Conservation (phyloP, 148 eudicot genomes). For the Chenopodium album region DNA sequence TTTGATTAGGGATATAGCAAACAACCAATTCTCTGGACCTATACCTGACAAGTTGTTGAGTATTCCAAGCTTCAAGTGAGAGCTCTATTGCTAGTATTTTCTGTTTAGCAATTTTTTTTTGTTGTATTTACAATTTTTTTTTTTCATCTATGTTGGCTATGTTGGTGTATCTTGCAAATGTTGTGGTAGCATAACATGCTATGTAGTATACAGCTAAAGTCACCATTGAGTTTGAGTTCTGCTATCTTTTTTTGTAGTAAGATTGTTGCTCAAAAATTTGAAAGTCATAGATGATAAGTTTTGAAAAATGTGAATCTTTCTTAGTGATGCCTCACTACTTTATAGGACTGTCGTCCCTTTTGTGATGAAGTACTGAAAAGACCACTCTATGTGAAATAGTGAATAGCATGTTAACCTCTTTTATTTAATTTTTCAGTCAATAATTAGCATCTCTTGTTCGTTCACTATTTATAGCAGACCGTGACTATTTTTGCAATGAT, state of each 20-base stretch:
- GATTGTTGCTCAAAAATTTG: background rate
- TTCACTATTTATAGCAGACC: background rate
- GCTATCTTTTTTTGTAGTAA: background rate
- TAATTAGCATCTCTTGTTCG: background rate
- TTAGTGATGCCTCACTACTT: background rate
- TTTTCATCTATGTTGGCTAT: background rate
- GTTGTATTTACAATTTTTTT: background rate
- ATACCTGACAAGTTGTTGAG: slow-evolving; percentile 69
- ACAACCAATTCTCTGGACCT: slow-evolving; percentile 77
- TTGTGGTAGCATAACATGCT: background rate
- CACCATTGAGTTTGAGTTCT: background rate
- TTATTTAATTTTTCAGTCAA: background rate
- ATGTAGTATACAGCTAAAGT: background rate
- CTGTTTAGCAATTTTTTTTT: background rate
- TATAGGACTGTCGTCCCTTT: background rate
- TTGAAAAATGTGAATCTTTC: background rate
- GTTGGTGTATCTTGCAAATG: background rate
- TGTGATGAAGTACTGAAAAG: background rate
- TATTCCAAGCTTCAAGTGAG: slow-evolving; percentile 77
- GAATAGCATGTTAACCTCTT: background rate
- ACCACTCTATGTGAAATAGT: background rate
- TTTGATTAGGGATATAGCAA: slow-evolving; percentile 61
- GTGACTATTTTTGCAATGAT: background rate
- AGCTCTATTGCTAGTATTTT: slow-evolving; percentile 8
- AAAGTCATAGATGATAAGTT: background rate